phyloP scores from a whole-genome alignment of 345 rosid species.

The Eucalyptus erythrocorys region DNA sequence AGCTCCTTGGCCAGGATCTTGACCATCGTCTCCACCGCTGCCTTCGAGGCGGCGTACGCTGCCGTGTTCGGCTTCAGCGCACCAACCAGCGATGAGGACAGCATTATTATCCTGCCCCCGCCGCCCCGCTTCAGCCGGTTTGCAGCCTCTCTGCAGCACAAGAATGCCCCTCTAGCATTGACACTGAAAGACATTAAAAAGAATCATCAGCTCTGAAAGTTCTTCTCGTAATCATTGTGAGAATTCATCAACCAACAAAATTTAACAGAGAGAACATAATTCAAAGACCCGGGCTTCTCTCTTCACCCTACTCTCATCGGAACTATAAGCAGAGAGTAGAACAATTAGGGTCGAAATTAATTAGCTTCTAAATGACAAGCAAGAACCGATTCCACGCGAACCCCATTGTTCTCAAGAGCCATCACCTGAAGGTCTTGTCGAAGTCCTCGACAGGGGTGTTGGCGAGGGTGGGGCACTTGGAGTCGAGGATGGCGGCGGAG shows the following conservation, averaged over 20 bases:
- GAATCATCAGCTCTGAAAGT: neutral
- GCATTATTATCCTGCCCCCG: constrained; percentile 2
- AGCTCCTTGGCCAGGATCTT: constrained; percentile 12
- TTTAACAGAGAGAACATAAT: neutral
- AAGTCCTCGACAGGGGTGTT: constrained; percentile 18
- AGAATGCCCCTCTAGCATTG: constrained; percentile 7
- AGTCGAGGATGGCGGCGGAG: constrained; percentile 16
- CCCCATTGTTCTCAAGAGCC: neutral
- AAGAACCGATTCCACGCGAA: neutral
- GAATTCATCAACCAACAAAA: neutral
- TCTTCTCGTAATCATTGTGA: neutral
- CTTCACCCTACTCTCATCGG: neutral
- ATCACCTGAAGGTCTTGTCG: constrained; percentile 16
- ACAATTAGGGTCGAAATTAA: neutral
- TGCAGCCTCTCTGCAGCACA: constrained; percentile 6
- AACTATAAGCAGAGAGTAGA: neutral
- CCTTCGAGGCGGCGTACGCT: constrained; percentile 6
- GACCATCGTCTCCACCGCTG: constrained; percentile 2
- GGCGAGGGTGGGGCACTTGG: constrained; percentile 16
- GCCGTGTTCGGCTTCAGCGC: neutral
- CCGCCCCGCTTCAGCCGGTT: constrained; percentile 4
- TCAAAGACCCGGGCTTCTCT: neutral
- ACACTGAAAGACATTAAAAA: neutral
- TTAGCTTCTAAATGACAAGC: neutral
- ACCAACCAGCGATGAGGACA: neutral